Base-by-base conservation (phyloP, 1,284 basidiomycete genomes). In the Cryptococcus sp. region DNA sequence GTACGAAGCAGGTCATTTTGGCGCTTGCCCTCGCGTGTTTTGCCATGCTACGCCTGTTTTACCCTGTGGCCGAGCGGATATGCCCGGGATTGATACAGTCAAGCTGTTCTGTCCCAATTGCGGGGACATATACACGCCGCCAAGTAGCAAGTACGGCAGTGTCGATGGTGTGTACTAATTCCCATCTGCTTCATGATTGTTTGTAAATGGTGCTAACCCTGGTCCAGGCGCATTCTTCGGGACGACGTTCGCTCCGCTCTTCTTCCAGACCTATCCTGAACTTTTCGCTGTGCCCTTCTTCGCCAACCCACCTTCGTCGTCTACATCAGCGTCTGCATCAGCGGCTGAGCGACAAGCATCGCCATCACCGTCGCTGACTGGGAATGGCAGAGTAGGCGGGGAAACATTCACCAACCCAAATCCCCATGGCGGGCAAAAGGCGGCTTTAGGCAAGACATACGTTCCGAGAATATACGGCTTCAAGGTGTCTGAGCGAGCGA, bases 71-170 rank as follows among this genome's bases (percentile, higher is more conserved):
- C 85, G 95, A 56, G 93, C 92, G 38, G 96, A 99, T 80, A 83
- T 96, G 62, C 95, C 96, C 16, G 95, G 95, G n/a, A 83, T 95
- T 51, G 96, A 99, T 76, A 99, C 94, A 0, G 96, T 99, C 72
- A 99, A 99, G 79, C 84, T 99, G 50, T 99, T 89, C 79, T 99
- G 96, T 78, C 93, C 96, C 10, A 98, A 96, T 77, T 99, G 96
- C 79, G 89, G 95, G 67, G 96, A 99, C 75, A 91, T 96, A 66
- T 99, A 97, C 78, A 85, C 87, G 1, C 96, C 96, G 2, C 94
- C 95, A 4, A 94, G 91, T 79, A 93, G 90, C 76, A 87, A 94
- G 50, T 99, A 93, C 78, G 90, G 93, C 74, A 90, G 91, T 22
- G 92, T 99, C 34, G 96, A 99, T 78, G 96, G 95, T 88, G 73